These are phyloP conservation scores for Dactylorhiza incarnata DNA, from an alignment of 106 monocot genomes.

Conservation along the genomic window DNA sequence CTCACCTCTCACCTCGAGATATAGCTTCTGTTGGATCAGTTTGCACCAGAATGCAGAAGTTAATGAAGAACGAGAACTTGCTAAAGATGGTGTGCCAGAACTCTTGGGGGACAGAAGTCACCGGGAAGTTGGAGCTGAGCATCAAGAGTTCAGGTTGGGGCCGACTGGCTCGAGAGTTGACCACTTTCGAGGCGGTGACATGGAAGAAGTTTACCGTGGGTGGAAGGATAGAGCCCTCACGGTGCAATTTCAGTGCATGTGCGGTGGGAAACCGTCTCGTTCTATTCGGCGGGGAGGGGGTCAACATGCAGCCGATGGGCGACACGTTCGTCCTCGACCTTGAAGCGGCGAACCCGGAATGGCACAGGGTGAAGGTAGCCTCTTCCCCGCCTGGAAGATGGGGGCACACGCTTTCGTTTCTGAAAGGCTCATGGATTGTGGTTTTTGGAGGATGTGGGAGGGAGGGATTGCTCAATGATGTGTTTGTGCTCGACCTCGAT, in stretches of 20 bases:
- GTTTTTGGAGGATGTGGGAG: slow-evolving; percentile 83
- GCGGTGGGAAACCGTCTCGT: slow-evolving; percentile 85
- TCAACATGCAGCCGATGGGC: slow-evolving; percentile 96
- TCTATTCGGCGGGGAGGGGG: slow-evolving; percentile 90
- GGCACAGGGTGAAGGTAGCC: slow-evolving; percentile 57
- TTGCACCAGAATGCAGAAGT: slow-evolving; percentile 61
- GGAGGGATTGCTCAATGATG: slow-evolving; percentile 79
- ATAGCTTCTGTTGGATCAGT: slow-evolving; percentile 86
- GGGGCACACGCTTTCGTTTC: slow-evolving; percentile 85
- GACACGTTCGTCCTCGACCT: slow-evolving; percentile 93
- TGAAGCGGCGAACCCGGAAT: slow-evolving; percentile 64
- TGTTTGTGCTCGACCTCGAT: slow-evolving; percentile 80
- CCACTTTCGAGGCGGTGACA: slow-evolving; percentile 79
- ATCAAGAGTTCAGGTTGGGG: slow-evolving; percentile 72
- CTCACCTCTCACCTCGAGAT: slow-evolving; percentile 69
- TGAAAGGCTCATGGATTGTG: slow-evolving; percentile 75
- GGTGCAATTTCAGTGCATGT: slow-evolving; percentile 91
- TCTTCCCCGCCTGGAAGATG: slow-evolving; percentile 87
- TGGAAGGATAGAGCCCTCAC: slow-evolving; percentile 76
- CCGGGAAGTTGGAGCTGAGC: slow-evolving; percentile 53
- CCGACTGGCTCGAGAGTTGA: slow-evolving; percentile 74
- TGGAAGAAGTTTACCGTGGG: slow-evolving; percentile 89
- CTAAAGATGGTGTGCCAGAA: slow-evolving; percentile 87
- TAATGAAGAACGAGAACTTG: slow-evolving; percentile 81
- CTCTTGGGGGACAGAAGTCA: slow-evolving; percentile 82